Evolutionary conservation across 2,329 filamentous ascomycete genomes (phyloP), one percentile per base, ranked within the genome.

Genomic region (Pseudogymnoascus sp.): DNA sequence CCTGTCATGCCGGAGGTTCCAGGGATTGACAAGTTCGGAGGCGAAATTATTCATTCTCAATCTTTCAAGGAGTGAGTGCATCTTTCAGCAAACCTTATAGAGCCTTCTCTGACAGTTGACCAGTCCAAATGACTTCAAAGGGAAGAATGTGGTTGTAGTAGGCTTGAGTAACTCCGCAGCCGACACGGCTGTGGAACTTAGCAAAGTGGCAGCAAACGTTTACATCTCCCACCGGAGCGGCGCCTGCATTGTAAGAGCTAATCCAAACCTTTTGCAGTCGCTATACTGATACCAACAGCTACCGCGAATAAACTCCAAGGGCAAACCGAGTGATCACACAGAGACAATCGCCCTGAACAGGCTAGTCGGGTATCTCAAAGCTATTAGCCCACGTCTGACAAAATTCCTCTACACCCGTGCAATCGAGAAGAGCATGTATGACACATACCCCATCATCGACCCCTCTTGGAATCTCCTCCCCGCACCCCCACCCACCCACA

Each of bases 191-290:
- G 71, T 74, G 1, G 69, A 70, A 4, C 69, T 80, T 4, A 68
- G 73, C 0, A 70, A 71, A 0, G 68, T 74, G 6, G 75, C 75
- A 0, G 67, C 72, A 3, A 74, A 77, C 38, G 70, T 79, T 3
- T 80, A 76, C 69, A 66, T 78, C 8, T 76, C 78, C 7, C 78
- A 79, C 42, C 74, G 74, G 0, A 73, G 74, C 1, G 78, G 78
- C 2, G 68, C 70, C 1, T 62, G 76, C 35, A 68, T 79, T 13
- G 72, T 79, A 59, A 68, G 70, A 63, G 6, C 16, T 35, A 53
- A 59, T 8, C 13, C 16, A n/a, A 19, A 13, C 7, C 53, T 14
- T 31, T 24, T n/a, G 2, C 13, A 19, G 3, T 24, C 37, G 16
- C 13, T 19, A 59, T 37, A 26, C 44, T 56, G 14, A 61, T 3